A percentile compares a stretch with the other conserved stretches of the same genome.
Conservation (phyloP, 2,329 filamentous ascomycete genomes). For the Claviceps arundinis region DNA sequence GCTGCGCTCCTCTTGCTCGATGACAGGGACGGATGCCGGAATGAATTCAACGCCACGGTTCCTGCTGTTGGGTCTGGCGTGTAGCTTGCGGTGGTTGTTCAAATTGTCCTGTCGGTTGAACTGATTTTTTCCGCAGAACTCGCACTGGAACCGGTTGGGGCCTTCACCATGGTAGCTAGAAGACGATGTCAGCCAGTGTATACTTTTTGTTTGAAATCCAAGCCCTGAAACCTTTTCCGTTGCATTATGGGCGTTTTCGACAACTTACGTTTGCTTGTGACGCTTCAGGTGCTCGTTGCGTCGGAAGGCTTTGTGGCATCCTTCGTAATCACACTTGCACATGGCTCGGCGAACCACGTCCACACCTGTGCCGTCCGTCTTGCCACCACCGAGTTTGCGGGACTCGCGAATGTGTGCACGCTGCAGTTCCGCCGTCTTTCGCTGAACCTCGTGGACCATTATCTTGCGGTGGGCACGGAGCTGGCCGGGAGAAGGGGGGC, state of each 20-base stretch:
- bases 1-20: constrained; percentile 26
- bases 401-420: constrained; percentile 23
- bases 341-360: constrained; percentile 26
- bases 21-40: constrained; percentile 25
- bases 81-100: constrained; percentile 29
- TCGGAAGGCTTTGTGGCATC: constrained; percentile 36
- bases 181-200: background rate
- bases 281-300: constrained; percentile 43
- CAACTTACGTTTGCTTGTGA: constrained; percentile 35
- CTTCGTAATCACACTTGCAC: constrained; percentile 32
- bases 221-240: no score
- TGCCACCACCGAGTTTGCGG: constrained; percentile 16
- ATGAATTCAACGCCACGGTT: constrained; percentile 28
- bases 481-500: constrained; percentile 20
- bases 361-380: constrained; percentile 16
- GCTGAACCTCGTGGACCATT: constrained; percentile 28
- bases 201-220: background rate
- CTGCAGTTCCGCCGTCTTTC: constrained; percentile 31
- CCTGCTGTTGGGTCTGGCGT: constrained; percentile 24
- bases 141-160: constrained; percentile 26
- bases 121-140: constrained; percentile 29
- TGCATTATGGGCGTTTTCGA: no score
- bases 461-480: constrained; percentile 25
- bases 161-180: constrained; percentile 25
- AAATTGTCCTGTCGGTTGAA: constrained; percentile 29